Conservation (phyloP, 352 stramenopile genomes). For the Phytophthora melonis region DNA sequence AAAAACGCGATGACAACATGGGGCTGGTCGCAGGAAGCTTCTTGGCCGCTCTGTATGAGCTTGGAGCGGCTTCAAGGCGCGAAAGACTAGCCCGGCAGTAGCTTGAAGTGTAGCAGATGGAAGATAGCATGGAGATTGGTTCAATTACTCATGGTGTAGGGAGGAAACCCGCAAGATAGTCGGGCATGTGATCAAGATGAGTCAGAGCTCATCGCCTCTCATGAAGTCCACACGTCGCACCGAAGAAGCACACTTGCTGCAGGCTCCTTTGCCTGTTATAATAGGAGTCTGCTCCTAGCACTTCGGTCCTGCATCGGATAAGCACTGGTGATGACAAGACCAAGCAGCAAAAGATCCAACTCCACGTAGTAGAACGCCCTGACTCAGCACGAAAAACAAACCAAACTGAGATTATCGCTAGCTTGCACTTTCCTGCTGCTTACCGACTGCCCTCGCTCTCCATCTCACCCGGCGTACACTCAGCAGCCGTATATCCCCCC, state of each 20-base stretch:
- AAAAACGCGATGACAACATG: constrained; percentile 2
- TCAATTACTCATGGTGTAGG: background rate
- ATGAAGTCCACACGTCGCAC: constrained; percentile 1
- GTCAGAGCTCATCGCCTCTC: background rate
- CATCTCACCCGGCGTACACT: background rate
- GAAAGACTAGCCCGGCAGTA: background rate
- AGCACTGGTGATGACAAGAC: background rate
- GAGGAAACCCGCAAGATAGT: background rate
- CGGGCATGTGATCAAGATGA: constrained; percentile 37
- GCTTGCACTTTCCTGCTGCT: constrained; percentile 46
- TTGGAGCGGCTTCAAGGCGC: background rate
- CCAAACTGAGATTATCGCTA: constrained; percentile 46
- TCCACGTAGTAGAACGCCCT: background rate
- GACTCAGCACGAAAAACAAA: constrained; percentile 42
- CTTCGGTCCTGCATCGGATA: too few relatives aligned
- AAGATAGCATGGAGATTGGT: background rate
- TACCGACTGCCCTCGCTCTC: constrained; percentile 34
- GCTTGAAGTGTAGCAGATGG: background rate
- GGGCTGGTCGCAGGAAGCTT: background rate
- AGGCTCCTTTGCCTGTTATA: too few relatives aligned
- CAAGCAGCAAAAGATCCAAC: background rate
- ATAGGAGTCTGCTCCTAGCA: too few relatives aligned
- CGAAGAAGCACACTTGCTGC: background rate
- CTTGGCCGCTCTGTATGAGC: background rate
- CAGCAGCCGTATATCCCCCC: background rate